Evolutionary conservation across 139 green algal genomes (phyloP).

Genomic region (Chlorella sp.): DNA sequence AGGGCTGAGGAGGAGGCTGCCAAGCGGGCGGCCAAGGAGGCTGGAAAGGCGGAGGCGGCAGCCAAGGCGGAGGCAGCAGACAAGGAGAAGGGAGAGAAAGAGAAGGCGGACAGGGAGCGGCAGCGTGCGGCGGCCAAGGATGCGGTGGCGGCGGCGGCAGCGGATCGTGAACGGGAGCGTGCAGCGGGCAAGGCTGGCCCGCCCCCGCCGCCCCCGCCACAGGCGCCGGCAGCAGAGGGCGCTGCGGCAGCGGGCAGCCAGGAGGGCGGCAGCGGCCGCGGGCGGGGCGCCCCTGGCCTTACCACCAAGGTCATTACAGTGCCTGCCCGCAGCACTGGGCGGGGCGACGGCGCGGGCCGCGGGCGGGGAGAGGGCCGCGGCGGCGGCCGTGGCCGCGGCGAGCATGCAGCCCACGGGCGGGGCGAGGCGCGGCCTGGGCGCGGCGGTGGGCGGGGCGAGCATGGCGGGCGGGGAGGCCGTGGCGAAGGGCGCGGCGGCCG

Average conservation of each 20-base stretch:
- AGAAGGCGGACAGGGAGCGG: background rate
- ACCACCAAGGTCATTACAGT: too few species aligned
- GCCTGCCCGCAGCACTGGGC: too few species aligned
- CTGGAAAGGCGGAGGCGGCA: background rate
- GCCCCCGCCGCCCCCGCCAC: too few species aligned
- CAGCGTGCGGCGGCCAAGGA: background rate
- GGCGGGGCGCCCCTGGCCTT: too few species aligned
- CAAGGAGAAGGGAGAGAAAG: background rate
- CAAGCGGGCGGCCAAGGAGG: background rate
- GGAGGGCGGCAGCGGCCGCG: too few species aligned
- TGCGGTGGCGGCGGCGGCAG: background rate
- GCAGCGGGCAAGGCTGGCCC: too few species aligned
- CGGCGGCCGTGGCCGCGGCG: too few species aligned
- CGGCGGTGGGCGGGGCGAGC: too few species aligned
- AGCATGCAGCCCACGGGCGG: too few species aligned
- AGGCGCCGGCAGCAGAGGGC: too few species aligned
- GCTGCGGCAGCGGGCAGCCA: too few species aligned
- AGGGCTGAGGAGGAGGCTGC: slow-evolving; percentile 29
- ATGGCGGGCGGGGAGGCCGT: background rate
- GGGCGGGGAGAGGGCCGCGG: background rate
- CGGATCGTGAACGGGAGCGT: background rate
- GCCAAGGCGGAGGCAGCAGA: slow-evolving; percentile 3
- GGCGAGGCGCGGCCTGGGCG: background rate
- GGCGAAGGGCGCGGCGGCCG: background rate
- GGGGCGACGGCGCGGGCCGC: too few species aligned